phyloP scores from a whole-genome alignment of 306 rosid species.

The Bauhinia variegata region DNA sequence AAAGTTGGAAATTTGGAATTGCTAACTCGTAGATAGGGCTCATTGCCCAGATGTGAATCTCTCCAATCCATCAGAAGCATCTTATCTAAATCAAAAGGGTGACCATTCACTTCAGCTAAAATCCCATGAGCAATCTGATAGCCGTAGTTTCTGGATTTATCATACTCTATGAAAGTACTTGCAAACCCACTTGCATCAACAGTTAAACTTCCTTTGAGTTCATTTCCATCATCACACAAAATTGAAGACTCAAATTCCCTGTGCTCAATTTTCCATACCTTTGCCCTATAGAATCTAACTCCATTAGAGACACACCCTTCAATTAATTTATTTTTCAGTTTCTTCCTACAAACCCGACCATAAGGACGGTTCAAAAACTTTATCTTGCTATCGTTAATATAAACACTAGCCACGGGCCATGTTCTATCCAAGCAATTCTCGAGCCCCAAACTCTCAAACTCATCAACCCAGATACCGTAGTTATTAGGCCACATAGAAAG shows the following conservation, averaged over 20 bases:
- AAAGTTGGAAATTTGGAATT: constrained; percentile 73
- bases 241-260: constrained; percentile 58
- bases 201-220: constrained; percentile 62
- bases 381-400: constrained; percentile 50
- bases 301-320: constrained; percentile 63
- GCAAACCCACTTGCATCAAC: constrained; percentile 89
- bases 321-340: constrained; percentile 54
- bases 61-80: constrained; percentile 77
- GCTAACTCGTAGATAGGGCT: constrained; percentile 56
- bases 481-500: constrained; percentile 85
- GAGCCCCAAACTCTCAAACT: constrained; percentile 64
- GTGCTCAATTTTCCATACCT: constrained; percentile 66
- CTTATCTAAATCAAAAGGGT: constrained; percentile 80
- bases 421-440: constrained; percentile 71
- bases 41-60: constrained; percentile 79
- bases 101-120: constrained; percentile 75
- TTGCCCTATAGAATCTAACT: constrained; percentile 67
- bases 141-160: constrained; percentile 60
- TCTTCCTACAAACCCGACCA: constrained; percentile 66
- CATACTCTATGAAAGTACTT: constrained; percentile 48
- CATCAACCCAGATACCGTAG: constrained; percentile 87
- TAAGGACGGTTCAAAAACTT: constrained; percentile 72
- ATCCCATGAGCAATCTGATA: constrained; percentile 86
- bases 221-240: constrained; percentile 63
- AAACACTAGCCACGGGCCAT: constrained; percentile 71